Percentiles rank a stretch among this genome's conserved stretches.
Conservation (phyloP, 2,329 filamentous ascomycete species). For the Balansia obtecta region DNA sequence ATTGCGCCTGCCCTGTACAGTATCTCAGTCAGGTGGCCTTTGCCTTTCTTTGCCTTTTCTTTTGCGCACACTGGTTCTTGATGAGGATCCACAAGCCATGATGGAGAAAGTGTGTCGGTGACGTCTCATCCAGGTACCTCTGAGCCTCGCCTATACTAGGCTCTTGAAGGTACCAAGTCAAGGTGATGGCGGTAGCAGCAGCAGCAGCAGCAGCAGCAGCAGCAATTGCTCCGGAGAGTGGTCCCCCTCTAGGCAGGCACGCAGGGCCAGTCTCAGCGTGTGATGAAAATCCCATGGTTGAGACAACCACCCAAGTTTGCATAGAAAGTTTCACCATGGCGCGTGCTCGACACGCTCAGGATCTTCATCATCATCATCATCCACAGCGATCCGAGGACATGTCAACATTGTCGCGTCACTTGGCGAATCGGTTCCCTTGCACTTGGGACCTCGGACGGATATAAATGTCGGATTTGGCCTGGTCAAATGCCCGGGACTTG, state of each 20-base stretch:
- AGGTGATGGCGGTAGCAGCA: no score
- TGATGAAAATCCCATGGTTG: neutral
- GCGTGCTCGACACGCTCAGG: neutral
- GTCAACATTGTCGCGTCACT: neutral
- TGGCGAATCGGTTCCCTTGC: neutral
- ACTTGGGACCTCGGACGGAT: neutral
- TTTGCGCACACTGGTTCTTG: neutral
- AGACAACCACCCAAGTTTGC: neutral
- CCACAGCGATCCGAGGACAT: neutral
- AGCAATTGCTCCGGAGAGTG: no score
- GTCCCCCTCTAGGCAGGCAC: no score
- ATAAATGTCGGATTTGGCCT: neutral
- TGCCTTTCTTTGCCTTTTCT: neutral
- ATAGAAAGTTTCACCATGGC: neutral
- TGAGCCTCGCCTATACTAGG: no score
- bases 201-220: no score
- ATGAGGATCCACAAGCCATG: no score
- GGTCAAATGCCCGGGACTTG: neutral
- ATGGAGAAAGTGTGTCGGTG: no score
- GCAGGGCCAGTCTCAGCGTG: no score
- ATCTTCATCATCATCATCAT: neutral
- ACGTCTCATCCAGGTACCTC: no score
- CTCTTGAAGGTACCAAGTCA: no score
- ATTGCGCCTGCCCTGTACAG: neutral
- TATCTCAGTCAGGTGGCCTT: conserved; percentile 1